These are phyloP conservation scores for Hypoxylon sp. DNA, from an alignment of 2,329 filamentous ascomycete genomes.

Conservation along the genomic window DNA sequence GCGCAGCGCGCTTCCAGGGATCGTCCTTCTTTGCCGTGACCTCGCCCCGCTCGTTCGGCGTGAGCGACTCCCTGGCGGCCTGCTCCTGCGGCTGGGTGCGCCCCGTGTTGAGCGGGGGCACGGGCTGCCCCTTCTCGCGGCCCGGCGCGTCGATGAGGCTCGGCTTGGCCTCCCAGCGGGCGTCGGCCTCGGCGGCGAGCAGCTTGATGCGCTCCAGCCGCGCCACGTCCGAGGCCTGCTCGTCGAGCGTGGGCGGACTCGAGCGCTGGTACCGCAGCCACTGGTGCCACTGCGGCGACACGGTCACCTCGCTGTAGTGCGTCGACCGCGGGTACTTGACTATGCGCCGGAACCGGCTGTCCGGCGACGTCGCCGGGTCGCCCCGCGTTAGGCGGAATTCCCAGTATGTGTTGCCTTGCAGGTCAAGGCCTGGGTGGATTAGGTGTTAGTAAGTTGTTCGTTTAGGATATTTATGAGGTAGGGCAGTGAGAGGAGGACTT, in stretches of 20 bases:
- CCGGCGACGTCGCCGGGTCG: conserved; percentile 40
- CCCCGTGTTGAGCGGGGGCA: conserved; percentile 50
- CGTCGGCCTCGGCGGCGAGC: conserved; percentile 73
- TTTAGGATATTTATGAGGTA: neutral
- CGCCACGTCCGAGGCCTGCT: conserved; percentile 68
- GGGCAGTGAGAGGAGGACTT: conserved; percentile 46
- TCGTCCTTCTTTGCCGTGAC: conserved; percentile 54
- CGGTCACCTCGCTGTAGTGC: conserved; percentile 68
- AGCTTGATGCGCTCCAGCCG: conserved; percentile 68
- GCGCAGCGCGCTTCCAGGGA: conserved; percentile 71
- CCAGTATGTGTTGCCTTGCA: conserved; percentile 78
- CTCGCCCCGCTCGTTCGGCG: conserved; percentile 24
- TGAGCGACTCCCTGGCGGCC: conserved; percentile 27
- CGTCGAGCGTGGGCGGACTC: conserved; percentile 68
- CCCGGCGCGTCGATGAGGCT: conserved; percentile 55
- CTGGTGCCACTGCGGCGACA: conserved; percentile 76
- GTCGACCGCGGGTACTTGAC: conserved; percentile 70
- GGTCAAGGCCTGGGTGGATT: conserved; percentile 71
- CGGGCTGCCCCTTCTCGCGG: conserved; percentile 46
- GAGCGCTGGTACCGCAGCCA: conserved; percentile 75
- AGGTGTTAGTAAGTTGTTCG: conserved; percentile 11
- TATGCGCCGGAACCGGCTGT: conserved; percentile 71
- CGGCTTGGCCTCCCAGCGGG: conserved; percentile 73
- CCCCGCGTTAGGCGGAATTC: conserved; percentile 70
- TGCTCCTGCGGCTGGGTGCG: conserved; percentile 40